Base-by-base conservation (phyloP, 768 basidiomycete species). In the Lanmaoa rubissima region DNA sequence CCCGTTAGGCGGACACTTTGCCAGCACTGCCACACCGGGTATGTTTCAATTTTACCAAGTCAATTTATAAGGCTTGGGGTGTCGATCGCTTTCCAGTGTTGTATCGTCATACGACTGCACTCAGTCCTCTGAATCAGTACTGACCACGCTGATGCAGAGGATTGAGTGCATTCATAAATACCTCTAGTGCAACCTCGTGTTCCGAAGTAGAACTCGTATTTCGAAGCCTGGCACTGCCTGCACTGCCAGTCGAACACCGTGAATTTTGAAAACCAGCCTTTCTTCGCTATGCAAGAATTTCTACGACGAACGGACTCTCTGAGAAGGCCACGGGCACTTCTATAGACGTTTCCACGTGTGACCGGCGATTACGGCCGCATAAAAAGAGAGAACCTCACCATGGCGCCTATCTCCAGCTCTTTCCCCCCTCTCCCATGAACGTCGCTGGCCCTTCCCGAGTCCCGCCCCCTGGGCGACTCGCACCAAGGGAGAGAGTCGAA, bases 401-500 rank as follows among this genome's bases (percentile, higher is more conserved):
- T 1, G 16, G 53, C 50, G 47, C 42, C 44, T 44, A 51, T n/a
- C 35, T 8, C 9, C 9, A 48, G 55, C 45, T 54, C 42, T 54
- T 60, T 65, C 59, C 5, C 52, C 59, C 51, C 54, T 53, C 53
- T 48, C 40, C 58, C 61, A 70, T 70, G 68, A 65, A 57, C 41
- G 31, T 62, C 43, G 65, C 68, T 26, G 69, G 70, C 39, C 68
- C 69, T 41, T 70, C 70, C 24, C 59, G 58, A 26, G 55, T 34
- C 31, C 46, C 24, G 16, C 34, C 62, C 8, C 7, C 41, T 12
- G 54, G 54, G 26, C 19, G 39, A 35, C 35, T 38, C 17, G 41
- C 45, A 21, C 35, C 17, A 32, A 50, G 56, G 51, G 53, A 44
- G 49, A 59, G 60, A 51, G 57, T 58, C 44, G 60, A 55, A 63